These are phyloP conservation scores for Mycena sanguinolenta DNA, from an alignment of 768 basidiomycete species.

Conservation along the genomic window DNA sequence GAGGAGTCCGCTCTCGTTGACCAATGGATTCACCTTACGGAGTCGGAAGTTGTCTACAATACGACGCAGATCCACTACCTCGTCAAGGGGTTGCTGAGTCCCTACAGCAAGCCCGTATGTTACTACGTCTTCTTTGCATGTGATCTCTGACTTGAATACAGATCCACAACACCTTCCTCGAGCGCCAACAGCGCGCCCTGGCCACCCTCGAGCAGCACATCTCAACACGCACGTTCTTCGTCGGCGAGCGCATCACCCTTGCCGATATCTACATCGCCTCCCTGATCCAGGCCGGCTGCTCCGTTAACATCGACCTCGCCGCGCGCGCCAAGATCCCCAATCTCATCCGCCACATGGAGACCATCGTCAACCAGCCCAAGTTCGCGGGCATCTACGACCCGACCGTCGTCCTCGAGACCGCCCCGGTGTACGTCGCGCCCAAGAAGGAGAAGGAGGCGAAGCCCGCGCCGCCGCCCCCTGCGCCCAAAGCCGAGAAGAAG, in stretches of 20 bases:
- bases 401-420: constrained; percentile 76
- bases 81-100: constrained; percentile 59
- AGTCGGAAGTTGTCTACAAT: constrained; percentile 68
- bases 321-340: constrained; percentile 79
- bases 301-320: constrained; percentile 73
- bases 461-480: constrained; percentile 59
- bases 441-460: constrained; percentile 76
- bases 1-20: constrained; percentile 84
- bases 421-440: constrained; percentile 77
- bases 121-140: neutral
- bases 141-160: constrained; percentile 43
- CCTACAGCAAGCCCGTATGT: constrained; percentile 88
- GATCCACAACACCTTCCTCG: constrained; percentile 69
- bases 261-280: constrained; percentile 86
- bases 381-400: constrained; percentile 77
- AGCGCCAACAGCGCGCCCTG: constrained; percentile 70
- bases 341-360: constrained; percentile 88
- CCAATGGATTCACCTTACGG: constrained; percentile 87
- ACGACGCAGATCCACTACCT: constrained; percentile 56
- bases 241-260: constrained; percentile 93
- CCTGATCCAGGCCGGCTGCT: constrained; percentile 66
- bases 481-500: constrained; percentile 75
- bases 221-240: constrained; percentile 86
- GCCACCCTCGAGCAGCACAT: constrained; percentile 82
- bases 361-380: constrained; percentile 86